Evolutionary conservation across 495 filamentous ascomycete species (phyloP).

Genomic region (Aspergillus saccharolyticus): DNA sequence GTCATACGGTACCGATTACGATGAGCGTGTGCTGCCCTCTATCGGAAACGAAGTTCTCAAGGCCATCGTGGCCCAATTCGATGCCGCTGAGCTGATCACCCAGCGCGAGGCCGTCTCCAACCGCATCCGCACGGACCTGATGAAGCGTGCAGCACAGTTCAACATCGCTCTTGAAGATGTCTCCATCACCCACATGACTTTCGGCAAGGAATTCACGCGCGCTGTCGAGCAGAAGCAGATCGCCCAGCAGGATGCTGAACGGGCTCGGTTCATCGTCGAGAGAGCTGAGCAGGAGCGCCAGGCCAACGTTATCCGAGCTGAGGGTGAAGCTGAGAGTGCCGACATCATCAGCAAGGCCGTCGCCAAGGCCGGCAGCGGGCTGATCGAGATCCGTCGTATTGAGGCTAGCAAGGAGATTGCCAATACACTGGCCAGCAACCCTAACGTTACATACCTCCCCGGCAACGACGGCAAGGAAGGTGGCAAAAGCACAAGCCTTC

Average conservation of each 20-base stretch:
- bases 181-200: slow-evolving; percentile 99
- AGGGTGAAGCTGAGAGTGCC: slow-evolving; percentile 94
- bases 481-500: slow-evolving; percentile 56
- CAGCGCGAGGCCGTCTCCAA: slow-evolving; percentile 94
- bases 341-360: slow-evolving; percentile 91
- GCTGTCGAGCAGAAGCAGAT: slow-evolving; percentile 99
- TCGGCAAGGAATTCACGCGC: slow-evolving; percentile 97
- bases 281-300: slow-evolving; percentile 98
- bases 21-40: slow-evolving; percentile 97
- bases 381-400: slow-evolving; percentile 93
- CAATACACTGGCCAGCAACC: slow-evolving; percentile 79
- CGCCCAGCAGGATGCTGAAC: slow-evolving; percentile 97
- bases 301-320: slow-evolving; percentile 94
- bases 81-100: slow-evolving; percentile 98
- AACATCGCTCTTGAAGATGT: slow-evolving; percentile 99
- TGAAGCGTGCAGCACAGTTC: slow-evolving; percentile 95
- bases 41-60: slow-evolving; percentile 99
- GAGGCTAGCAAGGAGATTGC: slow-evolving; percentile 97
- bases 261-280: slow-evolving; percentile 97
- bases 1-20: slow-evolving; percentile 92
- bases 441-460: slow-evolving; percentile 94
- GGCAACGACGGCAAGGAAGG: slow-evolving; percentile 61
- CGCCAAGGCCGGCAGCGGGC: slow-evolving; percentile 83
- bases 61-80: slow-evolving; percentile 97
- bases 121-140: slow-evolving; percentile 90